Base-by-base conservation (phyloP, 2,329 filamentous ascomycete species). In the Paracoccidioides lutzii region DNA sequence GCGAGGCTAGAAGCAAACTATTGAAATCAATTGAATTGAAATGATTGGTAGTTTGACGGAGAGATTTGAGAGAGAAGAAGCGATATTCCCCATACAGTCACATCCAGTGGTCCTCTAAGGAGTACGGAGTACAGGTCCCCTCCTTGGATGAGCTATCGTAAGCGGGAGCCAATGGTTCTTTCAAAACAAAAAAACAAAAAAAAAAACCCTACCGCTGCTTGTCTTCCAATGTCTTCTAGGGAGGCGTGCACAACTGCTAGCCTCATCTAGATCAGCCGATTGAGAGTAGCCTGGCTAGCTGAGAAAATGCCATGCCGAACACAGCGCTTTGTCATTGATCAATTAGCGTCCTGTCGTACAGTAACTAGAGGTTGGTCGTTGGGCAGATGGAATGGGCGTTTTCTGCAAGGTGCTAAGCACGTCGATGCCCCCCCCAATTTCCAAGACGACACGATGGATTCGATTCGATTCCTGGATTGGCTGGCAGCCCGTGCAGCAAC, bases 231-330 rank as follows among this genome's bases (percentile, higher is more conserved):
- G 22, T 22, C 22, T 22, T 22, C 22, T 2, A 22, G 22, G 22
- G 22, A 22, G 22, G 22, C 2, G 22, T 22, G 2, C 30, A 52
- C 32, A 12, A 42, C 7, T 32, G 15, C 38, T 40, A 52, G 49
- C 9, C 37, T 30, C 35, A 10, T 52, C 49, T 37, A 40, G 37
- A 52, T 52, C 49, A 52, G 28, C 49, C 49, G 49, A 52, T 52
- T 12, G 32, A 12, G 35, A 51, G 37, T 10, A 52, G 32, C 10
- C 28, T 30, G 49, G 49, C 49, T 52, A 37, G 49, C 38, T 52
- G 37, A 52, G 38, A 22, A 22, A 1, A 32, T 52, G 49, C 49
- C 49, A 52, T 52, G 49, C 33, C 38, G 35, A 42, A 52, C 32
- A 22, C 0, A 42, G 49, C 49, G 49, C 22, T n/a, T 22, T 52